Conservation (phyloP, 2,329 filamentous ascomycete genomes). For the Fusarium dimerum region DNA sequence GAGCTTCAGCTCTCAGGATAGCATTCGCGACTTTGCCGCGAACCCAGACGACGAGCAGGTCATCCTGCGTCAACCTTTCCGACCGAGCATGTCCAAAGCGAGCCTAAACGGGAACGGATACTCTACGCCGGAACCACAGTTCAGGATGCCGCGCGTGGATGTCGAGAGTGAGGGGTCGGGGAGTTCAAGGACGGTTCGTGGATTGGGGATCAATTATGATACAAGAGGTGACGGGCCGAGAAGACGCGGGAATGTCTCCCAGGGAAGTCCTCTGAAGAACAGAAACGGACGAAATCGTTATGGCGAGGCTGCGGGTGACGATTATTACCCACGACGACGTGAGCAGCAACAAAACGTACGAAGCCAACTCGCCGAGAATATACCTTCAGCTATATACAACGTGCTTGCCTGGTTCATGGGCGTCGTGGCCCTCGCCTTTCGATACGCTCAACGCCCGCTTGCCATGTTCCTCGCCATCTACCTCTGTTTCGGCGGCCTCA, state of each 20-base stretch:
- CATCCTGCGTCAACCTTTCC: conserved; percentile 56
- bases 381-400: conserved; percentile 42
- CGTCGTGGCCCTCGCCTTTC: conserved; percentile 59
- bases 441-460: conserved; percentile 64
- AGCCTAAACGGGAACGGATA: conserved; percentile 30
- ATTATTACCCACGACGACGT: conserved; percentile 8
- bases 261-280: conserved; percentile 28
- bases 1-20: conserved; percentile 54
- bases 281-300: conserved; percentile 17
- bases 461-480: conserved; percentile 63
- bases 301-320: conserved; percentile 18
- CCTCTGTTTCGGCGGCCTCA: conserved; percentile 57
- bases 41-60: conserved; percentile 57
- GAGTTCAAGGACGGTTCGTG: conserved; percentile 36
- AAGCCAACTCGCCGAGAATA: conserved; percentile 36
- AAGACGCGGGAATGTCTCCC: conserved; percentile 21
- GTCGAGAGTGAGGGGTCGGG: conserved; percentile 38
- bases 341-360: conserved; percentile 22
- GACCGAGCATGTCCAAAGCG: conserved; percentile 50
- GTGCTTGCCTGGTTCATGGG: conserved; percentile 52
- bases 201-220: conserved; percentile 22
- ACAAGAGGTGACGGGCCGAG: conserved; percentile 26
- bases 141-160: conserved; percentile 54
- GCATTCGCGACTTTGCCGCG: conserved; percentile 54
- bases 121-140: conserved; percentile 50